A percentile compares a stretch with the other conserved stretches of the same genome.
phyloP scores from a whole-genome alignment of 192 early-diverging fungal species.

The Podila horticola region DNA sequence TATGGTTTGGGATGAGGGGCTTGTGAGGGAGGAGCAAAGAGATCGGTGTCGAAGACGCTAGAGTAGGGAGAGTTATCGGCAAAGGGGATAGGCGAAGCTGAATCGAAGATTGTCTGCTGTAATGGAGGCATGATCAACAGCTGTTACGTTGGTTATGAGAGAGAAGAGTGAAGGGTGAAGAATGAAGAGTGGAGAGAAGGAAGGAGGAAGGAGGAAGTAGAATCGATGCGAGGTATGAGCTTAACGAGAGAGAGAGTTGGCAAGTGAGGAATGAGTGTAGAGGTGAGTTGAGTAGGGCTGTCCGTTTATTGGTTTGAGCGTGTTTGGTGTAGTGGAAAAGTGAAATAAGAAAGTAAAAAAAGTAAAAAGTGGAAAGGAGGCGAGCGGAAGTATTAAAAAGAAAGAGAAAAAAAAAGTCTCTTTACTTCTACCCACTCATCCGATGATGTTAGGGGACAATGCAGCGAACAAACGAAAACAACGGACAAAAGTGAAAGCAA shows the following conservation, averaged over 20 bases:
- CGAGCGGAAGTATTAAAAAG: neutral
- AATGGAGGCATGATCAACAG: conserved; percentile 30
- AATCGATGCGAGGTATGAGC: conserved; percentile 1
- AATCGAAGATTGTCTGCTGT: conserved; percentile 24
- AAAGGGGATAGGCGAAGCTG: conserved; percentile 29
- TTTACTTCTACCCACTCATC: neutral
- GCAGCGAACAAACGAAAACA: neutral
- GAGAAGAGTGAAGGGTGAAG: neutral
- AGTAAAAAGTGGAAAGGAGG: neutral
- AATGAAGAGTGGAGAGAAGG: neutral
- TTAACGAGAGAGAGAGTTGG: neutral
- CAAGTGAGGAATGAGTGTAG: no score
- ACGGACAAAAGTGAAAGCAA: no score
- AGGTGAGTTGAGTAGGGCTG: neutral
- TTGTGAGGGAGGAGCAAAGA: neutral
- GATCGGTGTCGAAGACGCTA: conserved; percentile 17
- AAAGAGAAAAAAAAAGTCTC: neutral
- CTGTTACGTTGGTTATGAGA: neutral
- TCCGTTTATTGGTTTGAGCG: neutral
- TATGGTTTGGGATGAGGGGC: neutral
- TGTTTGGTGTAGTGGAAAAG: neutral
- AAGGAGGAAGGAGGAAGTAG: neutral
- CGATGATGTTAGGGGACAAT: neutral
- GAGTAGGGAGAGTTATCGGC: conserved; percentile 15
- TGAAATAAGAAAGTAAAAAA: neutral